These are phyloP conservation scores for Chrysoporthe austroafricana DNA, from an alignment of 2,329 filamentous ascomycete genomes.

Conservation along the genomic window DNA sequence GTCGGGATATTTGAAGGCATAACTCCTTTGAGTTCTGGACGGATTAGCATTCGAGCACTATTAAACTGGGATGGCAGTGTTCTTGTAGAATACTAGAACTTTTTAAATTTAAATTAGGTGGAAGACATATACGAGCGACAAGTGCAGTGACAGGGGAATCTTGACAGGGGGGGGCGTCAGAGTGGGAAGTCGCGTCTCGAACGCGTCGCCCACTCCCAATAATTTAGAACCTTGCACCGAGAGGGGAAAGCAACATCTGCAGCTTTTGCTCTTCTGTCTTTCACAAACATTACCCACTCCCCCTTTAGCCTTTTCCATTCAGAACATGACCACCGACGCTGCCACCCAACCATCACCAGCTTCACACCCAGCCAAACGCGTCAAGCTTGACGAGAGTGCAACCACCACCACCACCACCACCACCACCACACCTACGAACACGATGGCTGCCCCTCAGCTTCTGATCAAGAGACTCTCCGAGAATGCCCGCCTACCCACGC, in stretches of 20 bases:
- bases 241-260: slow-evolving; percentile 4
- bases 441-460: slow-evolving; percentile 58
- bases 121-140: neutral
- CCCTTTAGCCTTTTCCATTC: slow-evolving; percentile 9
- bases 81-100: too few relatives aligned
- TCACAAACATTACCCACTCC: slow-evolving; percentile 10
- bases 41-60: too few relatives aligned
- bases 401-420: slow-evolving; percentile 29
- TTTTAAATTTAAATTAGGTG: too few relatives aligned
- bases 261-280: slow-evolving; percentile 7
- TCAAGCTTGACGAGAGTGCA: slow-evolving; percentile 60
- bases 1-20: neutral
- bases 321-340: slow-evolving; percentile 40
- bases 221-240: slow-evolving; percentile 22
- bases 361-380: slow-evolving; percentile 79
- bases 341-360: slow-evolving; percentile 60
- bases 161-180: neutral
- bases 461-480: slow-evolving; percentile 87
- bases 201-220: slow-evolving; percentile 26
- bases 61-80: too few relatives aligned
- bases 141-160: neutral
- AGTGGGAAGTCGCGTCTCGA: slow-evolving; percentile 8
- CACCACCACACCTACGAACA: slow-evolving; percentile 29
- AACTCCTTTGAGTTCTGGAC: neutral
- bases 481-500: slow-evolving; percentile 80